phyloP scores from a whole-genome alignment of 1,284 basidiomycete species.

The Trametes versicolor region DNA sequence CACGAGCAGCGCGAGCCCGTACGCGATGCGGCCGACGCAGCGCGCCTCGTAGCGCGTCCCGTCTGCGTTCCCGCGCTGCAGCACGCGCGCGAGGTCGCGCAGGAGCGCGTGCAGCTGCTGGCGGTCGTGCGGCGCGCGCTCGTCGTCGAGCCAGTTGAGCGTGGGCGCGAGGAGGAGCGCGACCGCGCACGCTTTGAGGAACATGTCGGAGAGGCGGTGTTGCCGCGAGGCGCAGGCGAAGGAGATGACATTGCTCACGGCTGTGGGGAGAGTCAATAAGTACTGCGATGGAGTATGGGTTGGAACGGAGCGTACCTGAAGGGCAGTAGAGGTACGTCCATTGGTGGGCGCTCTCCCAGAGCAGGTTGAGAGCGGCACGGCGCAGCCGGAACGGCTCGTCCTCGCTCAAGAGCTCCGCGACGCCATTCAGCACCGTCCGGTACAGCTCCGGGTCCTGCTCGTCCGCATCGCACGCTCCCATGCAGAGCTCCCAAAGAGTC shows the following conservation, averaged over 20 bases:
- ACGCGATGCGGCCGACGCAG: constrained; percentile 16
- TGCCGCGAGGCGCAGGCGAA: constrained; percentile 20
- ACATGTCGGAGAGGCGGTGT: constrained; percentile 17
- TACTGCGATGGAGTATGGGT: neutral
- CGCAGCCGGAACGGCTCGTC: constrained; percentile 27
- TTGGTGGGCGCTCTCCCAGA: constrained; percentile 22
- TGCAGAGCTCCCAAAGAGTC: constrained; percentile 25
- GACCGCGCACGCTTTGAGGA: constrained; percentile 23
- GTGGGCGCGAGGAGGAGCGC: constrained; percentile 17
- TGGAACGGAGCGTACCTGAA: constrained; percentile 9
- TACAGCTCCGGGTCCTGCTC: constrained; percentile 12
- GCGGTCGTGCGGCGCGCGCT: constrained; percentile 4
- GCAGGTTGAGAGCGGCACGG: constrained; percentile 25
- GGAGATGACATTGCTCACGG: constrained; percentile 18
- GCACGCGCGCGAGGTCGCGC: constrained; percentile 21
- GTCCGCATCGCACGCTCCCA: constrained; percentile 13
- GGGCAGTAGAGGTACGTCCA: constrained; percentile 21
- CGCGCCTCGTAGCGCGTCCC: constrained; percentile 6
- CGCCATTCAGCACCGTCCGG: constrained; percentile 10
- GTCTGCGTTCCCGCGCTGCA: constrained; percentile 20
- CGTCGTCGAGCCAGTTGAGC: constrained; percentile 11
- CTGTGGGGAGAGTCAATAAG: neutral
- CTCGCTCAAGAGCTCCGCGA: constrained; percentile 16
- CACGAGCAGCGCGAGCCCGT: constrained; percentile 16
- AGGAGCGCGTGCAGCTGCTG: constrained; percentile 20